These are phyloP conservation scores for Coemansia sp. DNA, from an alignment of 192 early-diverging fungal species.

Conservation along the genomic window DNA sequence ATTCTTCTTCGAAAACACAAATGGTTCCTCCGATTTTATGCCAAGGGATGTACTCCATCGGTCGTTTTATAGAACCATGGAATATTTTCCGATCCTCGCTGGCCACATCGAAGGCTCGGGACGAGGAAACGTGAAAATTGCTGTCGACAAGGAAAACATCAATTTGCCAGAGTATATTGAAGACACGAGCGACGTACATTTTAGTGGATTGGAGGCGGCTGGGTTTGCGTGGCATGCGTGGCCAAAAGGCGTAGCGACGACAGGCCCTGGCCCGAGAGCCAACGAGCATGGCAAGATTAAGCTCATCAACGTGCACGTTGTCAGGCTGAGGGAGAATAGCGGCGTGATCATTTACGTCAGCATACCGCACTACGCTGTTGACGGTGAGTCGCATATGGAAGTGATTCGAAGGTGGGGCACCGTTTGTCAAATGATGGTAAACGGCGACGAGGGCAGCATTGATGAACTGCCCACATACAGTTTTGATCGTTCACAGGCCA, in stretches of 20 bases:
- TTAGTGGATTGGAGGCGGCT: conserved; percentile 23
- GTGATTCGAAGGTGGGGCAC: conserved; percentile 38
- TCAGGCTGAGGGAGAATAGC: conserved; percentile 36
- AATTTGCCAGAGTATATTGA: conserved; percentile 46
- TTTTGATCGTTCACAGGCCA: conserved; percentile 19
- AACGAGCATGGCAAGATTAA: conserved; percentile 28
- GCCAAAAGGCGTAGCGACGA: conserved; percentile 38
- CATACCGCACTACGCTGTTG: conserved; percentile 40
- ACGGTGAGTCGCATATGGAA: conserved; percentile 36
- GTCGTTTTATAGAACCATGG: conserved; percentile 37
- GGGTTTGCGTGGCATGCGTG: conserved; percentile 38
- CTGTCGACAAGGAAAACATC: conserved; percentile 27
- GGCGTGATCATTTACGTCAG: conserved; percentile 45
- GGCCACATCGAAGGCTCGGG: conserved; percentile 21
- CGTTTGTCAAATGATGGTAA: conserved; percentile 22
- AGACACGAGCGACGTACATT: conserved; percentile 22
- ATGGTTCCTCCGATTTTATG: conserved; percentile 27
- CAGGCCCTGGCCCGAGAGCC: conserved; percentile 31
- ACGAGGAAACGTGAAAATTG: conserved; percentile 29
- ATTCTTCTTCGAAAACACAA: conserved; percentile 40
- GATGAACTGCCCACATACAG: conserved; percentile 14
- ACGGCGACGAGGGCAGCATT: conserved; percentile 5
- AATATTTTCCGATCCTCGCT: conserved; percentile 26
- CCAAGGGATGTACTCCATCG: conserved; percentile 13
- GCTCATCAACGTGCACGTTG: conserved; percentile 45